Base-by-base conservation (phyloP, 306 rosid species). In the Cercis canadensis region DNA sequence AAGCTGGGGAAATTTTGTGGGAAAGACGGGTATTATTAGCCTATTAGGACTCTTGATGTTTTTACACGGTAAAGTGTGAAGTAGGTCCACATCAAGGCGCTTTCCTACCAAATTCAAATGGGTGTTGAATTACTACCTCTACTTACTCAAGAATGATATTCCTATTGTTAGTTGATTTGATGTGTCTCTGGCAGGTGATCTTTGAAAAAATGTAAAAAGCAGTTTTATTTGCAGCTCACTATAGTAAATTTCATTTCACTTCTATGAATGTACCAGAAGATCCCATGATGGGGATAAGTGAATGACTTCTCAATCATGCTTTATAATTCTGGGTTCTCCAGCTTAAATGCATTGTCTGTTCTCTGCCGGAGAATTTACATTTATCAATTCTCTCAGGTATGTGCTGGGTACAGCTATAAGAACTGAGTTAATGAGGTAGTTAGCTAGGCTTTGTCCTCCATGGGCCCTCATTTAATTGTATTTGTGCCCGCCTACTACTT, bases 341-440 rank as follows among this genome's bases (percentile, higher is more conserved):
- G 55, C 47, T 58, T 57, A 79, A 57, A 57, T 62, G 61, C 67
- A 47, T 46, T 54, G 75, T 57, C 63, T 74, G 34, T 49, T 16
- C 43, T 44, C 16, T 46, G 61, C 21, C 14, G 63, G 64, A 52
- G 64, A 59, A 65, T 21, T 55, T 57, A 49, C 53, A 61, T 41
- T 16, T 16, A 5, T 36, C 47, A 44, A 74, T 33, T 71, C n/a
- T 57, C 52, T 54, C 39, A 66, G 75, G 54, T 29, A 16, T 72
- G 79, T 21, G 79, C 71, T 53, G 77, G 66, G 51, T 53, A 78
- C 83, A 78, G 88, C 81, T 61, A 73, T 41, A 0, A 14, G 46
- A 72, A 53, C 14, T 18, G 69, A 80, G 68, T 84, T 62, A 78
- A 81, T 69, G 78, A 46, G 82, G 69, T 75, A 0, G 84, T 72